Evolutionary conservation across 2,329 filamentous ascomycete species (phyloP).

Genomic region (Knoxdaviesia proteae): DNA sequence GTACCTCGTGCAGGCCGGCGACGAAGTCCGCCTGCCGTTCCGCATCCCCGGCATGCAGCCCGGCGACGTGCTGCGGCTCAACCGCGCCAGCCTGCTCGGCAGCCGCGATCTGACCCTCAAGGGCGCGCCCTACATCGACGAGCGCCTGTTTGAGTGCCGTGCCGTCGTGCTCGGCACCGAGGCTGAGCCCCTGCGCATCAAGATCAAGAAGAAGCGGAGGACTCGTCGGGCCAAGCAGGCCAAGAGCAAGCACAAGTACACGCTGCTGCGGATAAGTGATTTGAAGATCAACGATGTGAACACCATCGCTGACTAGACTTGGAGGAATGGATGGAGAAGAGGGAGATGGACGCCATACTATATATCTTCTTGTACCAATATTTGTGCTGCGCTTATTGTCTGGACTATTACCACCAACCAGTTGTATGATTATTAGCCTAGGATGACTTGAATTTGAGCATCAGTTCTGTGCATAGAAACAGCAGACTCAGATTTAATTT

Average conservation of each 20-base stretch:
- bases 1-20: slow-evolving; percentile 60
- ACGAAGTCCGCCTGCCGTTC: slow-evolving; percentile 59
- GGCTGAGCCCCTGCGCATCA: slow-evolving; percentile 53
- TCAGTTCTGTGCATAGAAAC: too few species aligned
- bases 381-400: too few species aligned
- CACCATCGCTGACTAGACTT: too few species aligned
- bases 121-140: slow-evolving; percentile 63
- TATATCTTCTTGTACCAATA: too few species aligned
- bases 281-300: slow-evolving; percentile 34
- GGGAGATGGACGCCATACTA: not conserved
- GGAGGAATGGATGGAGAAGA: not conserved
- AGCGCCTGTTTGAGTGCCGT: slow-evolving; percentile 65
- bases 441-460: not conserved
- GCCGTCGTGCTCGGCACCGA: slow-evolving; percentile 73
- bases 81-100: slow-evolving; percentile 64
- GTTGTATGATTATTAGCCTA: not conserved
- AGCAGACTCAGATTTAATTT: too few species aligned
- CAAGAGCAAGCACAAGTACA: slow-evolving; percentile 80
- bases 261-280: slow-evolving; percentile 67
- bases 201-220: slow-evolving; percentile 65
- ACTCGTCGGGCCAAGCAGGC: slow-evolving; percentile 54
- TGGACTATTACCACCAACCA: too few species aligned
- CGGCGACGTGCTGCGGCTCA: slow-evolving; percentile 72
- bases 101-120: slow-evolving; percentile 81
- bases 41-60: slow-evolving; percentile 54